Base-by-base conservation (phyloP, 306 rosid genomes). In the Cicer pinnatifidum region DNA sequence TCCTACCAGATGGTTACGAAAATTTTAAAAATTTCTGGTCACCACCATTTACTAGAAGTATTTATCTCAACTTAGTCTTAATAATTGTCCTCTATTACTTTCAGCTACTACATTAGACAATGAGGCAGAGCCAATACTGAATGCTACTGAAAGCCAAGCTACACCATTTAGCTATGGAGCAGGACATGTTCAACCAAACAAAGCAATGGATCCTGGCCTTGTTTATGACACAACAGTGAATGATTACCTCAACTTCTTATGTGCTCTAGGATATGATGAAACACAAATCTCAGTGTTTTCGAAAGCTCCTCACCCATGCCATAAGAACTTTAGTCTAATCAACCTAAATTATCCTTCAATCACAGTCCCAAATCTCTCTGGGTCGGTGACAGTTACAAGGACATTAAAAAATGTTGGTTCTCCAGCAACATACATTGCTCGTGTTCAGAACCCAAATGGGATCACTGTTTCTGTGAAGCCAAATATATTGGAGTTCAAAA, bases 271-370 rank as follows among this genome's bases (percentile, higher is more conserved):
- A 8, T 91, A 89, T 73, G 83, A 83, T 8, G 65, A 54, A 67
- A 68, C 90, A 66, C 88, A 86, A 77, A 75, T 89, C 20, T 86
- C 83, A 12, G 0, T 40, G 7, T 83, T 93, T 72, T 74, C 86
- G 37, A 67, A 82, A 48, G 73, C 69, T 7, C 75, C 85, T 60
- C 84, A 78, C 67, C 72, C 67, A 37, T 89, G 94, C 72, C 48
- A 71, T 62, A 81, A 77, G 72, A 81, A 69, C 5, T 72, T 85
- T 1, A 82, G 71, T 71, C 77, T 79, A 76, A 78, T 81, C 35
- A 74, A 91, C 83, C 90, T 91, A 58, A 93, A 93, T 80, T 80
- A 89, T 67, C 98, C 98, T 33, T 91, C 98, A 66, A 88, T 93
- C 76, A 83, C 94, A 13, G 92, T 91, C 72, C 94, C 94, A 10